These are phyloP conservation scores for Colletotrichum nymphaeae DNA, from an alignment of 2,329 filamentous ascomycete genomes.

Conservation along the genomic window DNA sequence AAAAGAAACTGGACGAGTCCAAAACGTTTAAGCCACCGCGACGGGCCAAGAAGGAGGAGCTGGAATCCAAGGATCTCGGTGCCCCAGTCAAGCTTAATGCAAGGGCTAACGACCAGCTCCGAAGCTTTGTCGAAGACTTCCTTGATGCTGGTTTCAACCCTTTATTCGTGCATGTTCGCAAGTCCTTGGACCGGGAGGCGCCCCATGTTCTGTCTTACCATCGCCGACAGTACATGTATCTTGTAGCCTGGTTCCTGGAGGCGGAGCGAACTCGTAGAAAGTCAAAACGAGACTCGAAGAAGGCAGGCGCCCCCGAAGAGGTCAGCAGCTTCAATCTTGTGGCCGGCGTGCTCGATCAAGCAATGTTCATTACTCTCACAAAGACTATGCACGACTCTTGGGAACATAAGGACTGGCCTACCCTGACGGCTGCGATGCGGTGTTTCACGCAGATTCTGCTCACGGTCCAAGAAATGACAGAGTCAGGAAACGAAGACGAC, in stretches of 20 bases:
- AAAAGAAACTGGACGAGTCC: constrained; percentile 89
- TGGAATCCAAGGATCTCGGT: constrained; percentile 80
- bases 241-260: constrained; percentile 91
- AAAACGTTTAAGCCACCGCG: constrained; percentile 92
- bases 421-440: constrained; percentile 88
- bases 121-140: constrained; percentile 90
- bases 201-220: constrained; percentile 84
- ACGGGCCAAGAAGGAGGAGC: constrained; percentile 69
- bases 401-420: constrained; percentile 88
- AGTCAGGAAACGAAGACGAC: constrained; percentile 88
- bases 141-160: constrained; percentile 96
- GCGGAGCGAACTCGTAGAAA: constrained; percentile 81
- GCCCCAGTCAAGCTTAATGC: constrained; percentile 76
- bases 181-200: constrained; percentile 89
- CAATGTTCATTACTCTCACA: constrained; percentile 92
- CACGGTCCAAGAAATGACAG: constrained; percentile 92
- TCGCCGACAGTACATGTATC: constrained; percentile 88
- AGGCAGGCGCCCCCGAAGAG: constrained; percentile 56
- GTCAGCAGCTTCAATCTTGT: constrained; percentile 86
- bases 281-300: constrained; percentile 65
- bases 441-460: constrained; percentile 95
- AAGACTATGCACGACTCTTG: constrained; percentile 82
- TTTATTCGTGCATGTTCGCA: constrained; percentile 84
- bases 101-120: constrained; percentile 80
- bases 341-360: constrained; percentile 90